Evolutionary conservation across 306 rosid genomes (phyloP), one percentile per base, ranked within the genome.

Genomic region (Medicago ruthenica): DNA sequence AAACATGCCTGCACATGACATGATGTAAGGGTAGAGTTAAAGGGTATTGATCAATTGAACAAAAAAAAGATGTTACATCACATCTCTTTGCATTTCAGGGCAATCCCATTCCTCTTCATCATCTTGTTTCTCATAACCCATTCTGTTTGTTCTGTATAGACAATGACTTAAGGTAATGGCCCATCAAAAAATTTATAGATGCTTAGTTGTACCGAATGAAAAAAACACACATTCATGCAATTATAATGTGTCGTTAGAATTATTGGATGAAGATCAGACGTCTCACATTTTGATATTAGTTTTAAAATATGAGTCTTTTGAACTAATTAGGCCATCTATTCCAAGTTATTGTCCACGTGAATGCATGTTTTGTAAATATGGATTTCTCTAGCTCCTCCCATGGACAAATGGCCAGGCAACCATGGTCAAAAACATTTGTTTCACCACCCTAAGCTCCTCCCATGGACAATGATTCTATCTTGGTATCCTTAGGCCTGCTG

Each of bases 11-110:
- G 16, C 45, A 20, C 20, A 22, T 60, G 66, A 60, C 66, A 13
- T 27, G 67, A 61, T 54, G 70, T 54, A 64, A 31, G 61, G 71
- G 21, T 21, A 18, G 37, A 63, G 53, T 66, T 72, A 67, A 76
- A 57, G 59, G 41, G 50, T 73, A 4, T 20, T 36, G 54, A 65
- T 77, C 18, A 76, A 77, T 44, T 44, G 73, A 81, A 79, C 76
- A 70, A 77, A 73, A 15, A 60, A 74, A 81, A 78, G 85, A 83
- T 76, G 90, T 89, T 82, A 84, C 85, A 79, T 90, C 90, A 84
- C 87, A 79, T 84, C 83, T 70, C 78, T 82, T 50, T 79, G 85
- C 58, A 40, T 76, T 54, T 78, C 53, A 55, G 40, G 57, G 75
- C 41, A 66, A 41, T 65, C 8, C 47, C 53, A 45, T 78, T n/a